Base-by-base conservation (phyloP, 345 rosid species). In the Angophora floribunda region DNA sequence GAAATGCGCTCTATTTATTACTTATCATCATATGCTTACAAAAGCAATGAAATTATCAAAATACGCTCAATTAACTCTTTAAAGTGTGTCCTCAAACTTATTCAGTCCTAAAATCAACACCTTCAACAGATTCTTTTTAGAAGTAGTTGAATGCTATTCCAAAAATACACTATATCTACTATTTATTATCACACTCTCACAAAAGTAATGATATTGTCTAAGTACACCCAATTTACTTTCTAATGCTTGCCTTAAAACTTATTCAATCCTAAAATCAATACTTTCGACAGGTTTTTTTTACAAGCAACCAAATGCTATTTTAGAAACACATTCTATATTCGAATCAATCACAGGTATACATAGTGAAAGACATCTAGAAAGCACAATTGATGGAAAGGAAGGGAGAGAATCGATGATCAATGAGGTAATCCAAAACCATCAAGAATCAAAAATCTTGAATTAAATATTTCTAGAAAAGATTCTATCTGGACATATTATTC, bases 351-450 rank as follows among this genome's bases (percentile, higher is more conserved):
- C 4, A 36, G 41, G 41, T 36, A 4, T 36, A 36, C 4, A 36
- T 3, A 36, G 1, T 1, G 0, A 36, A 75, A 75, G 26, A 9
- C 7, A 19, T 75, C 4, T 6, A 75, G 6, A 41, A 75, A 17
- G 21, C 4, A 9, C 6, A 9, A 1, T 9, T 4, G 3, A 70
- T 17, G 3, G 0, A 0, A 70, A 36, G 7, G 26, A 63, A 2
- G 0, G 2, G 24, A 17, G 1, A 70, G 4, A 9, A 70, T 36
- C 5, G 14, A 36, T 2, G 7, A 41, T 11, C 3, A 75, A 9
- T 0, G 0, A 4, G 0, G 1, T 75, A 41, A 41, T 2, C 7
- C 0, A 5, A 0, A 9, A 41, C 5, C 84, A 75, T 19, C 0
- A 9, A 36, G 13, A 75, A 36, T 36, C 0, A 19, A 75, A 41